A percentile compares a stretch with the other conserved stretches of the same genome.
These are phyloP conservation scores for Lodderomyces theae DNA, from an alignment of 1,139 yeast genomes.

Conservation along the genomic window DNA sequence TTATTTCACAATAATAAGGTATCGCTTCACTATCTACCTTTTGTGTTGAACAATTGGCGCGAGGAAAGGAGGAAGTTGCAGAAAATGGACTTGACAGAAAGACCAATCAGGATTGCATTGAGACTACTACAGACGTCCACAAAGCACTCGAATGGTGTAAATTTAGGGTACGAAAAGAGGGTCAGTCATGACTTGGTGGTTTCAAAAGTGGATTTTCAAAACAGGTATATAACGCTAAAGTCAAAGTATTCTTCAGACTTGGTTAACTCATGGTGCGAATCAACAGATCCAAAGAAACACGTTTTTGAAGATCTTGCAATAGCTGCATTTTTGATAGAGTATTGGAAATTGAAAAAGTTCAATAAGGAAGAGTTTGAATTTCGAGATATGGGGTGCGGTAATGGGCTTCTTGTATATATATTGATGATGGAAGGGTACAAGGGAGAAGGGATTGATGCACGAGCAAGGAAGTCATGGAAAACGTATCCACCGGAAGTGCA, in stretches of 20 bases:
- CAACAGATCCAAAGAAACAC: conserved; percentile 92
- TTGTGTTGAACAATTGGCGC: conserved; percentile 29
- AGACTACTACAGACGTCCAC: conserved; percentile 74
- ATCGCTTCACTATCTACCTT: conserved; percentile 82
- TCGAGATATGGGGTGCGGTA: conserved; percentile 93
- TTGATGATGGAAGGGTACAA: conserved; percentile 73
- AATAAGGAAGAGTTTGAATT: conserved; percentile 56
- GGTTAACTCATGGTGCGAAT: conserved; percentile 87
- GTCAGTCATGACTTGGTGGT: conserved; percentile 88
- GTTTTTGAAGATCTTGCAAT: conserved; percentile 96
- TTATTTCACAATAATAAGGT: conserved; percentile 49
- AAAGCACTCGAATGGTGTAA: conserved; percentile 81
- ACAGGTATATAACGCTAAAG: conserved; percentile 75
- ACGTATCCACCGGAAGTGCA: conserved; percentile 65
- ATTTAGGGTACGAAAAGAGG: conserved; percentile 81
- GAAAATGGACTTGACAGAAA: conserved; percentile 43
- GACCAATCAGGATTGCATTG: conserved; percentile 79
- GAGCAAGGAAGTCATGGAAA: conserved; percentile 86
- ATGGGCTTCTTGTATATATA: conserved; percentile 80
- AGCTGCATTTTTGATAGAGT: conserved; percentile 90
- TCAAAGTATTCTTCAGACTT: conserved; percentile 74
- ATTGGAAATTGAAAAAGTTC: conserved; percentile 65
- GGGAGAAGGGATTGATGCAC: conserved; percentile 88
- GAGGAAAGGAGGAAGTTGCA: conserved; percentile 24
- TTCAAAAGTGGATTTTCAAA: conserved; percentile 78